A percentile compares a stretch with the other conserved stretches of the same genome.
phyloP scores from a whole-genome alignment of 805 yeast genomes.

The Saccharomycopsis sp. region DNA sequence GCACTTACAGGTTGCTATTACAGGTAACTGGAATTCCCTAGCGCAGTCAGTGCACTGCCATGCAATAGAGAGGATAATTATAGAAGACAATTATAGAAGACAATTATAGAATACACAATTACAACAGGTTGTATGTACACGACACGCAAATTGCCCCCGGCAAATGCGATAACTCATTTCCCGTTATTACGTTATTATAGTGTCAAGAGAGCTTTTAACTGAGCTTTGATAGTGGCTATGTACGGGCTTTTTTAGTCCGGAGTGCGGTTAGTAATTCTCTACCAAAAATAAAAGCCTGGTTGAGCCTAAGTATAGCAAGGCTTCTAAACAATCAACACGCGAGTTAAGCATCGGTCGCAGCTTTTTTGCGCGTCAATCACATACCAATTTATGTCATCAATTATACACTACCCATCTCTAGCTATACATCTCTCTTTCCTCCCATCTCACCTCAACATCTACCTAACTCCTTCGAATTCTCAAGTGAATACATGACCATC shows the following conservation, averaged over 20 bases:
- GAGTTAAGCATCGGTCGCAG: not conserved
- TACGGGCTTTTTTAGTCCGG: not conserved
- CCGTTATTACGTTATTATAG: too few relatives aligned
- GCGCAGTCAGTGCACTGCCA: too few relatives aligned
- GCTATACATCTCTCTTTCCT: not conserved
- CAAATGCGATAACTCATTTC: not conserved
- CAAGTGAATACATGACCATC: not conserved
- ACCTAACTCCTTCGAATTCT: not conserved
- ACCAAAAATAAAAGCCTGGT: not conserved
- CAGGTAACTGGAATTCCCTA: too few relatives aligned
- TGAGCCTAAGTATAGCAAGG: not conserved
- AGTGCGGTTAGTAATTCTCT: not conserved
- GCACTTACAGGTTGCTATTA: too few relatives aligned
- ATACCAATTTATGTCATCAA: too few relatives aligned
- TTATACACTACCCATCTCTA: too few relatives aligned
- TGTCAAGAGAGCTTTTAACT: not conserved
- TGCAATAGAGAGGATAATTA: too few relatives aligned
- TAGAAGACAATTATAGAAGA: too few relatives aligned
- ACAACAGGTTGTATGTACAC: too few relatives aligned
- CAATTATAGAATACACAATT: too few relatives aligned
- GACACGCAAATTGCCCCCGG: not conserved
- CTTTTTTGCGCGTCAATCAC: not conserved
- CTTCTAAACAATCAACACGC: not conserved
- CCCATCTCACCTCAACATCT: not conserved
- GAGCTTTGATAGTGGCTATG: not conserved